Base-by-base conservation (phyloP, 225 moss, liverwort and hornwort genomes). In the Sphagnum tenellum region DNA sequence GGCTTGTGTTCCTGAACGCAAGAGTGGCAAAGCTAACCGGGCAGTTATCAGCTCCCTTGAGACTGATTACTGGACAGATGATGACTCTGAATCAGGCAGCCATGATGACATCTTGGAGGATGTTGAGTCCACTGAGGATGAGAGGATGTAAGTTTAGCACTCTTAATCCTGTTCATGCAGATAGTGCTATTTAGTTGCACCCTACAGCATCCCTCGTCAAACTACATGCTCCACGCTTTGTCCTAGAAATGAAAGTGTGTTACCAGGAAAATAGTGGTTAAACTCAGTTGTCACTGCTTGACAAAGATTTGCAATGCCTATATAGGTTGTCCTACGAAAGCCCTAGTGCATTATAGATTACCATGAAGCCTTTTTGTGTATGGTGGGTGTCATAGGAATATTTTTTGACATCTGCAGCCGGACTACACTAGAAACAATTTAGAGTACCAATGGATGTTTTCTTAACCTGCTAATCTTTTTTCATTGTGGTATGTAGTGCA, bases 1-100 rank as follows among this genome's bases (percentile, higher is more conserved):
- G 55, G 96, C 93, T 52, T 74, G 77, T 75, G 73, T 79, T 65
- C 81, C 87, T 4, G 80, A 74, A 70, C 64, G 81, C 54, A 75
- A 80, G 57, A 82, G 80, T 65, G 90, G 89, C 29, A 83, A 77
- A 72, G 89, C 79, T 12, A 68, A 82, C 56, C 85, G 74, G 64
- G 64, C 69, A 52, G 70, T 61, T 50, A 61, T 69, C 4, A 74
- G 76, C 62, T 47, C 50, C 50, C 70, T 67, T 51, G 77, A 77
- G 12, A 74, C 69, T 53, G 51, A 29, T 29, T 29, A 49, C 9
- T 4, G 56, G 69, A 82, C 74, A 13, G 77, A 79, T 55, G 77
- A 78, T 47, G 78, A 76, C 50, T 63, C 71, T 64, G 71, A 73
- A 66, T 55, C 53, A 44, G 57, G 66, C 5, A 75, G 66, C 57